These are phyloP conservation scores for Penicillium dipodomyicola DNA, from an alignment of 495 filamentous ascomycete genomes.

Conservation along the genomic window DNA sequence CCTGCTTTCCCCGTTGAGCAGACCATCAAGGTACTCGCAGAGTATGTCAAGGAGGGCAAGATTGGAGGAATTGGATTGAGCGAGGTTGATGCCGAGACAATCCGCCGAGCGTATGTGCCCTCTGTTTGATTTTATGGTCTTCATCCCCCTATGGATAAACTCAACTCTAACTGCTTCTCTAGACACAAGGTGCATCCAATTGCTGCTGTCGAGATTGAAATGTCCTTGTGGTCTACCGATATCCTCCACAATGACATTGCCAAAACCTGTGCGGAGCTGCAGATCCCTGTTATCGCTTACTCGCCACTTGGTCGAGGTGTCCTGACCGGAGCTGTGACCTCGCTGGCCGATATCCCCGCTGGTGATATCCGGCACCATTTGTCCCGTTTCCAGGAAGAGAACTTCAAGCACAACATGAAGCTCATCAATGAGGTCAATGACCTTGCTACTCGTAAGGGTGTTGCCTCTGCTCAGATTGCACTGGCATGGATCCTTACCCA, in stretches of 20 bases:
- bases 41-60: slow-evolving; percentile 72
- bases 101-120: slow-evolving; percentile 59
- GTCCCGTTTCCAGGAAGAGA: slow-evolving; percentile 67
- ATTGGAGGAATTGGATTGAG: slow-evolving; percentile 73
- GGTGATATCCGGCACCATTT: slow-evolving; percentile 51
- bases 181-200: slow-evolving; percentile 65
- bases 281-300: slow-evolving; percentile 69
- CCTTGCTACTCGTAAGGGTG: slow-evolving; percentile 66
- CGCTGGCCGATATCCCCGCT: slow-evolving; percentile 57
- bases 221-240: slow-evolving; percentile 67
- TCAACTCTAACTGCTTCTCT: slow-evolving; percentile 18
- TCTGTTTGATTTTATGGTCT: slow-evolving; percentile 1
- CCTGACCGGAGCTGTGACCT: slow-evolving; percentile 62
- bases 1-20: slow-evolving; percentile 57
- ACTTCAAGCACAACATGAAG: slow-evolving; percentile 70
- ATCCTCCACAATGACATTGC: slow-evolving; percentile 74
- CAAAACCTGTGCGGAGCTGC: slow-evolving; percentile 64
- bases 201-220: slow-evolving; percentile 73
- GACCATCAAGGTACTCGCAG: slow-evolving; percentile 53
- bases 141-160: neutral
- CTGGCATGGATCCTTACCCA: slow-evolving; percentile 65
- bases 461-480: slow-evolving; percentile 73
- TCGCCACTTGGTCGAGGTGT: slow-evolving; percentile 55
- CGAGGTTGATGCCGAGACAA: slow-evolving; percentile 71
- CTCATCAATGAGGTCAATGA: slow-evolving; percentile 64